A percentile compares a stretch with the other conserved stretches of the same genome.
Evolutionary conservation across 495 filamentous ascomycete genomes (phyloP).

Genomic region (Achaetomiella virescens): DNA sequence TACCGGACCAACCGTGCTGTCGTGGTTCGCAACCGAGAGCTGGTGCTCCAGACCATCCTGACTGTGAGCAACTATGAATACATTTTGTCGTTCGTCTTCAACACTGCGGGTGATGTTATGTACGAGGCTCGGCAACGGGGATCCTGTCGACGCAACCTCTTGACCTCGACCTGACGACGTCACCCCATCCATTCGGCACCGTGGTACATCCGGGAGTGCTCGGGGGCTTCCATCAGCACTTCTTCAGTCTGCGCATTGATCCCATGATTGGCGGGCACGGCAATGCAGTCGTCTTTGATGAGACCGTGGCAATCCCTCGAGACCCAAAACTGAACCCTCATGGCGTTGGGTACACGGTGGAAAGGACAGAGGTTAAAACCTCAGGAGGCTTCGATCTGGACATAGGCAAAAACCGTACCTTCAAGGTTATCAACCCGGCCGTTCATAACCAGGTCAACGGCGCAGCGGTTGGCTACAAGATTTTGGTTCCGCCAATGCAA

Average conservation of each 20-base stretch:
- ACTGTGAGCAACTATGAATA: slow-evolving; percentile 82
- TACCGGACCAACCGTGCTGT: slow-evolving; percentile 64
- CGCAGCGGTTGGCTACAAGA: slow-evolving; percentile 73
- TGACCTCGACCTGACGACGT: slow-evolving; percentile 56
- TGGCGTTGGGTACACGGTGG: slow-evolving; percentile 68
- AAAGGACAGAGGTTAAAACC: slow-evolving; percentile 53
- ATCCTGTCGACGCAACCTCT: slow-evolving; percentile 81
- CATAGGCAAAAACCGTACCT: slow-evolving; percentile 56
- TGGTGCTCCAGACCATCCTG: slow-evolving; percentile 72
- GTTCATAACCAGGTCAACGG: slow-evolving; percentile 66
- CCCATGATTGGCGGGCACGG: slow-evolving; percentile 70
- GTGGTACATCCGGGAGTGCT: slow-evolving; percentile 82
- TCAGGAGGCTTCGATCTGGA: slow-evolving; percentile 52
- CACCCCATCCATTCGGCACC: slow-evolving; percentile 58
- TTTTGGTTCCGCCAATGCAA: slow-evolving; percentile 68
- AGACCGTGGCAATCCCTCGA: slow-evolving; percentile 43
- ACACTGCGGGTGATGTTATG: slow-evolving; percentile 72
- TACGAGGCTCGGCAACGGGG: slow-evolving; percentile 84
- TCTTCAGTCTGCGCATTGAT: slow-evolving; percentile 83
- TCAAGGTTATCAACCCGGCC: slow-evolving; percentile 71
- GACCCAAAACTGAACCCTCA: slow-evolving; percentile 67
- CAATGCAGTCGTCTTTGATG: slow-evolving; percentile 67
- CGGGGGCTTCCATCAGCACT: slow-evolving; percentile 72
- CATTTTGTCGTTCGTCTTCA: slow-evolving; percentile 78
- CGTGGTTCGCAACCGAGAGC: slow-evolving; percentile 60